Evolutionary conservation across 108 stramenopile genomes (phyloP).

Genomic region (Nitzschia sp.): DNA sequence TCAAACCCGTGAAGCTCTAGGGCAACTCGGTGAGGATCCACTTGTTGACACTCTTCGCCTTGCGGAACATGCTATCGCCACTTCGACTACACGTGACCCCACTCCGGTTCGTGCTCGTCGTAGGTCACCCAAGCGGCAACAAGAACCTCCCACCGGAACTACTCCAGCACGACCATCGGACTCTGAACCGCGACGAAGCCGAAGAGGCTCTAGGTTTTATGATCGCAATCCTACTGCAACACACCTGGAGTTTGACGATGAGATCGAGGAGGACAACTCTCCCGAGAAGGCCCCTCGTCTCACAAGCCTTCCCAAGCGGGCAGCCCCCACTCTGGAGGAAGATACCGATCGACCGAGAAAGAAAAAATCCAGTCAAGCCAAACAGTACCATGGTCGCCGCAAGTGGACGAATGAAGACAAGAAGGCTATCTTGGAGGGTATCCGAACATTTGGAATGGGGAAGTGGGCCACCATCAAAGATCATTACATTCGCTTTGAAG

Average conservation of each 20-base stretch:
- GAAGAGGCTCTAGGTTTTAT: background rate
- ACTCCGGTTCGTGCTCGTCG: background rate
- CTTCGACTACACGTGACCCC: background rate
- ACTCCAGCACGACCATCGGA: background rate
- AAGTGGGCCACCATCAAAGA: slow-evolving; percentile 69
- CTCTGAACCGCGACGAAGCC: background rate
- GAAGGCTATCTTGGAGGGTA: slow-evolving; percentile 49
- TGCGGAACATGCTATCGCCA: background rate
- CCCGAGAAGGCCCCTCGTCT: slow-evolving; percentile 16
- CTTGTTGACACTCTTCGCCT: background rate
- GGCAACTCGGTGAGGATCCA: slow-evolving; percentile 1
- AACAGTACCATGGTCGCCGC: slow-evolving; percentile 35
- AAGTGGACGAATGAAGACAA: slow-evolving; percentile 64
- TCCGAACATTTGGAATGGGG: slow-evolving; percentile 51
- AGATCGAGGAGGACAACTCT: slow-evolving; percentile 31
- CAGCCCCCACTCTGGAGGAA: slow-evolving; percentile 7
- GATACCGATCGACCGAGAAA: slow-evolving; percentile 20
- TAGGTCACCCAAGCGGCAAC: background rate
- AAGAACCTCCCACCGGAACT: background rate
- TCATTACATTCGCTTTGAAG: slow-evolving; percentile 44
- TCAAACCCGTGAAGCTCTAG: slow-evolving; percentile 12
- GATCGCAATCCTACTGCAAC: slow-evolving; percentile 16
- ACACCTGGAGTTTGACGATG: slow-evolving; percentile 22
- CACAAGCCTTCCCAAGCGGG: slow-evolving; percentile 3
- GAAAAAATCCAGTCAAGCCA: slow-evolving; percentile 38